These are phyloP conservation scores for Dendrocalamus latiflorus DNA, from an alignment of 202 grass and related monocot species.

Conservation along the genomic window DNA sequence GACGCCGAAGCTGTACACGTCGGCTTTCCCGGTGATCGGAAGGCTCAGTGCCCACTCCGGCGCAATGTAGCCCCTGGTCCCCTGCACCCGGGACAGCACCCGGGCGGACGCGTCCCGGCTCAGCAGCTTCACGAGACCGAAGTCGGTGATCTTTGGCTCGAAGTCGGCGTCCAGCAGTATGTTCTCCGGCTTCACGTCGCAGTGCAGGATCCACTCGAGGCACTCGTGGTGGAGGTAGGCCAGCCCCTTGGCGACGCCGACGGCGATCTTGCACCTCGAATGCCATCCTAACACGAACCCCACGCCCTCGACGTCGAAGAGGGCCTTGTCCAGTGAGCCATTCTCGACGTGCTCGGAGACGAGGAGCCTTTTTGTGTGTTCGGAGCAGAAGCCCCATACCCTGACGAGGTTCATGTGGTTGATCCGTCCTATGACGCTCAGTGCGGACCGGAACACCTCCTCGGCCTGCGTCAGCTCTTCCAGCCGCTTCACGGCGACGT, in stretches of 20 bases:
- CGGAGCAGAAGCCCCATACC: constrained; percentile 57
- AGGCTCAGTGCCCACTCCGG: no score
- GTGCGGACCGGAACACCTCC: constrained; percentile 50
- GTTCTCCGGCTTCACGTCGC: constrained; percentile 88
- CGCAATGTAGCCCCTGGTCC: no score
- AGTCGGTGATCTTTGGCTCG: no score
- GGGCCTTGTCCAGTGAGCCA: constrained; percentile 43
- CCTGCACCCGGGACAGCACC: no score
- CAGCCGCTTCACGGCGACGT: constrained; percentile 44
- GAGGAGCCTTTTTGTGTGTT: constrained; percentile 32
- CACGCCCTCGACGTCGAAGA: background rate
- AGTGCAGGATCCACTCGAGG: constrained; percentile 75
- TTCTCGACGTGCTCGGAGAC: constrained; percentile 56
- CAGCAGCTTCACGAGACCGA: no score
- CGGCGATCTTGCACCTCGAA: constrained; percentile 30
- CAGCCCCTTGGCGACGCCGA: constrained; percentile 42
- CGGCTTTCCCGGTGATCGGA: constrained; percentile 47
- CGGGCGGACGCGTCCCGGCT: no score
- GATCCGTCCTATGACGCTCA: constrained; percentile 51
- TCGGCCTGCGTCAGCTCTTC: constrained; percentile 37
- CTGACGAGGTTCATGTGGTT: constrained; percentile 71
- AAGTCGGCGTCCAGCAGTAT: constrained; percentile 57
- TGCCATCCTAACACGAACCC: constrained; percentile 19
- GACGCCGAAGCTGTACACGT: constrained; percentile 56
- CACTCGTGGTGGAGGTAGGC: constrained; percentile 59